Percentiles rank a stretch among this genome's conserved stretches.
Evolutionary conservation across 495 filamentous ascomycete species (phyloP).

Genomic region (Neurospora africana): DNA sequence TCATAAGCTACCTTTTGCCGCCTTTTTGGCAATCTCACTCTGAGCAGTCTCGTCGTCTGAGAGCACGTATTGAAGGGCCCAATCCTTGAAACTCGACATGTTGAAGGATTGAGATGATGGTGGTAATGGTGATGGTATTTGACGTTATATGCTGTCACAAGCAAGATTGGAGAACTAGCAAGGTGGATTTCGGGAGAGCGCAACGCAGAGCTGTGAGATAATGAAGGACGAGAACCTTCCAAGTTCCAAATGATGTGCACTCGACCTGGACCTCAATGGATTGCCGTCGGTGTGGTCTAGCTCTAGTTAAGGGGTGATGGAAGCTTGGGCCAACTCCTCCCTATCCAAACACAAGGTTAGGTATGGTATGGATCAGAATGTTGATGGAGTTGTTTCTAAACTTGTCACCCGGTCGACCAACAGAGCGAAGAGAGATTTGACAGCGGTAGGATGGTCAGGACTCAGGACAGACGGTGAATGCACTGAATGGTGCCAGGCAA

Average conservation of each 20-base stretch:
- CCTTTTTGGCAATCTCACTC: slow-evolving; percentile 26
- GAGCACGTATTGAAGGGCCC: slow-evolving; percentile 39
- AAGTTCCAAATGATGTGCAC: neutral
- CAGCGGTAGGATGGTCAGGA: neutral
- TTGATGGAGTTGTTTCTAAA: neutral
- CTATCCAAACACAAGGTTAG: neutral
- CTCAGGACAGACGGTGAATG: neutral
- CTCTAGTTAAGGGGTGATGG: neutral
- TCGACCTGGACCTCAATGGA: neutral
- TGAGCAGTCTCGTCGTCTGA: slow-evolving; percentile 29
- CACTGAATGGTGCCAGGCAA: neutral
- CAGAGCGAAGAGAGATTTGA: neutral
- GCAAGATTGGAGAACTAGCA: slow-evolving; percentile 1
- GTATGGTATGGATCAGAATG: neutral
- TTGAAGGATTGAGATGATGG: slow-evolving; percentile 1
- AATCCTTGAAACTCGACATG: slow-evolving; percentile 38
- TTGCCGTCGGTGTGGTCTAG: neutral
- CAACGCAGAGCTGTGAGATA: neutral
- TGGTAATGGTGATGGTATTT: neutral
- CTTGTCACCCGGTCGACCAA: neutral
- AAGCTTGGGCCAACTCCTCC: neutral
- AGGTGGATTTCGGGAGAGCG: neutral
- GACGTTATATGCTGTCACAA: neutral
- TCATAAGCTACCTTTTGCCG: slow-evolving; percentile 25
- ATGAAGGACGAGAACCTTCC: neutral